Conservation (phyloP, 2,329 filamentous ascomycete genomes). For the Colletotrichum coccodes region DNA sequence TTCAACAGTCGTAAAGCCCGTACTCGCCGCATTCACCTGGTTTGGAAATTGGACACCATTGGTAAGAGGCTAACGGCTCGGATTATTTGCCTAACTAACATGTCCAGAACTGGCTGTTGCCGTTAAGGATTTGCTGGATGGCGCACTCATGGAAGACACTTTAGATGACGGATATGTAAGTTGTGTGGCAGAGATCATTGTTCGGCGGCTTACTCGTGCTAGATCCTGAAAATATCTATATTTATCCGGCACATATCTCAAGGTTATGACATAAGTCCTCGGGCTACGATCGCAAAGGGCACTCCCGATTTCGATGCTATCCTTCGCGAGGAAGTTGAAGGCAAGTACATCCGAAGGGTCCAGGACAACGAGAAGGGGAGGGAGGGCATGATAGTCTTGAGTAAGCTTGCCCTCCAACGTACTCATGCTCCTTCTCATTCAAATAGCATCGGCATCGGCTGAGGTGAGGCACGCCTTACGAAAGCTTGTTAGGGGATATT, state of each 20-base stretch:
- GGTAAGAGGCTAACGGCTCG: conserved; percentile 24
- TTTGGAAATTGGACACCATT: conserved; percentile 35
- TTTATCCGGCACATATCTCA: not conserved
- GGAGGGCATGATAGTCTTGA: conserved; percentile 12
- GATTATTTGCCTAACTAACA: conserved; percentile 1
- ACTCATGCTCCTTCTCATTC: not conserved
- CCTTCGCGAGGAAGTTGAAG: conserved; percentile 3
- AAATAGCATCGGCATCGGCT: not conserved
- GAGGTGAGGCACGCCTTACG: not conserved
- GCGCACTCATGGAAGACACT: conserved; percentile 18
- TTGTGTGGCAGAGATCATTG: not conserved
- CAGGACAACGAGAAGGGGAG: conserved; percentile 13
- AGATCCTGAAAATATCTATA: conserved; percentile 5
- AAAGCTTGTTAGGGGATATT: conserved; percentile 8
- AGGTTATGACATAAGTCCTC: conserved; percentile 2
- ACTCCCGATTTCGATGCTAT: conserved; percentile 8
- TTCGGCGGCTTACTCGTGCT: not conserved
- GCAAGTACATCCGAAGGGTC: conserved; percentile 18
- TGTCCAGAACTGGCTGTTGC: conserved; percentile 12
- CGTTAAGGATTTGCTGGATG: conserved; percentile 14
- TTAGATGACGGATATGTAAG: conserved; percentile 29
- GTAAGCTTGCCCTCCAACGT: not conserved
- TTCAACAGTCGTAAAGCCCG: conserved; percentile 42
- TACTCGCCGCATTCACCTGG: conserved; percentile 40
- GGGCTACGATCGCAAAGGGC: conserved; percentile 10